A percentile compares a stretch with the other conserved stretches of the same genome.
phyloP scores from a whole-genome alignment of 306 rosid species.

The Leucaena leucocephala region DNA sequence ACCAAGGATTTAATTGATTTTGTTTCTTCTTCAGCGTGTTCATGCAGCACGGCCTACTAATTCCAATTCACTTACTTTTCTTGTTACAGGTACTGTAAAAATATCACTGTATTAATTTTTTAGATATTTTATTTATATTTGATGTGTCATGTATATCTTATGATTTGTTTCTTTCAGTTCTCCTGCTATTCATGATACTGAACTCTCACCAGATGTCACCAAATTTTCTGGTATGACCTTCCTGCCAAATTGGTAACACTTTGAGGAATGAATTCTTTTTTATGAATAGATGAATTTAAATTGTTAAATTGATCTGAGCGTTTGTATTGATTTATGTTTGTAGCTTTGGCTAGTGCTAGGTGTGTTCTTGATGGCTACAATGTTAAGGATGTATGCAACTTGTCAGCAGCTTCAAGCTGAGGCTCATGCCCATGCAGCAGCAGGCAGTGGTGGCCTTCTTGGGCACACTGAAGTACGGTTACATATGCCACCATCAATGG shows the following conservation, averaged over 20 bases:
- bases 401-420: constrained; percentile 98
- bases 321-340: constrained; percentile 26
- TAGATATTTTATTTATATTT: not conserved
- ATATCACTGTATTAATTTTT: constrained; percentile 22
- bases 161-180: constrained; percentile 58
- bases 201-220: constrained; percentile 97
- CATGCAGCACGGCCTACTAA: constrained; percentile 76
- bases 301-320: constrained; percentile 17
- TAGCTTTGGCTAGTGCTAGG: constrained; percentile 97
- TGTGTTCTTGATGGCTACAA: constrained; percentile 96
- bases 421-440: constrained; percentile 92
- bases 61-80: constrained; percentile 92
- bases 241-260: not conserved
- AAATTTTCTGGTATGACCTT: constrained; percentile 76
- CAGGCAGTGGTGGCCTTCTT: constrained; percentile 89
- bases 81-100: constrained; percentile 72
- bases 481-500: constrained; percentile 92
- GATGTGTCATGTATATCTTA: constrained; percentile 10
- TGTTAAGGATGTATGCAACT: constrained; percentile 94
- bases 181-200: constrained; percentile 84
- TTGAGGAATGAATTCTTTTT: constrained; percentile 7
- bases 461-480: constrained; percentile 86
- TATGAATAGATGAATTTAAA: not conserved
- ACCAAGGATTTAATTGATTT: constrained; percentile 1
- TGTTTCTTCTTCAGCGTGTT: constrained; percentile 46